phyloP scores from a whole-genome alignment of 306 rosid genomes.

The Clitoria ternatea region DNA sequence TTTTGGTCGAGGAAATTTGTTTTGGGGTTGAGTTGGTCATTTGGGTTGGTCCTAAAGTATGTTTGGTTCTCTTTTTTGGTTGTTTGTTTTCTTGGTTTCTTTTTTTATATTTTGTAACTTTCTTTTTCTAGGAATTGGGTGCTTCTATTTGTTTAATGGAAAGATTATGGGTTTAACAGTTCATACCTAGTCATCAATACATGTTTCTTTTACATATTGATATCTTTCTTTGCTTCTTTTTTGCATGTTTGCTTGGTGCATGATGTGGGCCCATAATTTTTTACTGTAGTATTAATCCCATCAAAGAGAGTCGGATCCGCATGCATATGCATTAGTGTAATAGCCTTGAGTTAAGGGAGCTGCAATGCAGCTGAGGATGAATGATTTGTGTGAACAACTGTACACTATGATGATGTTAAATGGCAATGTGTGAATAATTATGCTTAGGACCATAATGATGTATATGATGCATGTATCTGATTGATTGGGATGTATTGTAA shows the following conservation, averaged over 20 bases:
- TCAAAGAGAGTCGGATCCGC: too few species aligned
- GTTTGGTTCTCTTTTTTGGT: constrained; percentile 8
- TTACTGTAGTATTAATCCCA: too few species aligned
- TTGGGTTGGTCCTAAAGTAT: constrained; percentile 6
- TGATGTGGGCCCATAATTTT: too few species aligned
- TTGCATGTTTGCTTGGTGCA: constrained; percentile 42
- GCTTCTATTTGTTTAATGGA: constrained; percentile 18
- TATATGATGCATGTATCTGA: too few species aligned
- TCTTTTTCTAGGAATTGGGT: constrained; percentile 19
- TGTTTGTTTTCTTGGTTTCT: background rate
- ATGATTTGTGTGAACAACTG: too few species aligned
- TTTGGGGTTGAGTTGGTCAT: constrained; percentile 34
- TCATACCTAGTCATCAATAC: constrained; percentile 73
- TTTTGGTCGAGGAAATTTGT: constrained; percentile 45
- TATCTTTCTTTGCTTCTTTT: constrained; percentile 12
- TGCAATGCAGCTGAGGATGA: too few species aligned
- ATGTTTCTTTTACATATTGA: constrained; percentile 60
- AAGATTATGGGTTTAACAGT: constrained; percentile 65
- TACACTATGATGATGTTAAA: too few species aligned
- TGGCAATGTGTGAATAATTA: too few species aligned
- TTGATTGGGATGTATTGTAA: too few species aligned
- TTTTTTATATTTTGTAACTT: constrained; percentile 1
- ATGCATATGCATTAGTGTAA: too few species aligned
- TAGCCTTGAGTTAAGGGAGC: too few species aligned
- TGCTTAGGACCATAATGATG: too few species aligned